A percentile compares a stretch with the other conserved stretches of the same genome.
These are phyloP conservation scores for Ophiostoma triangulosporum DNA, from an alignment of 2,329 filamentous ascomycete species.

Conservation along the genomic window DNA sequence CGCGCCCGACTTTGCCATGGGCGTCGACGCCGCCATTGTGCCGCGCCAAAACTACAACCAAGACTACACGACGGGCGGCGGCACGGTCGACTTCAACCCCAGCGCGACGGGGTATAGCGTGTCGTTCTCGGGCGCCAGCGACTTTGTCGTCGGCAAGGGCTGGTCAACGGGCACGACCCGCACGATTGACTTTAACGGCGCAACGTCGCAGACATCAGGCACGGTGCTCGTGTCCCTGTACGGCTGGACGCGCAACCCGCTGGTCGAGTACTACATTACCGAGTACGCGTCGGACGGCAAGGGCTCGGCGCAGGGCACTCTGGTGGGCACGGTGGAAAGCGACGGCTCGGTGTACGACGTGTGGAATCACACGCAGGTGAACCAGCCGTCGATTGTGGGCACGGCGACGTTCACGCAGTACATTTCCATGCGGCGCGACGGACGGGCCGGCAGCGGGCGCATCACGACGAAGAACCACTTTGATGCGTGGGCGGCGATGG, in stretches of 20 bases:
- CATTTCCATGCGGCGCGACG: constrained; percentile 31
- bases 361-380: constrained; percentile 23
- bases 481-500: constrained; percentile 33
- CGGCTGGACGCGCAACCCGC: constrained; percentile 25
- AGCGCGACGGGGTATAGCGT: constrained; percentile 26
- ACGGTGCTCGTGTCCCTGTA: constrained; percentile 24
- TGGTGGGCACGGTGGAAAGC: constrained; percentile 20
- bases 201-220: constrained; percentile 15
- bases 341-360: constrained; percentile 24
- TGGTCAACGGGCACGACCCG: constrained; percentile 38
- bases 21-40: constrained; percentile 16
- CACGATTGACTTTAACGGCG: constrained; percentile 20
- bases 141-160: constrained; percentile 46
- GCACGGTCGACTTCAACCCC: constrained; percentile 21
- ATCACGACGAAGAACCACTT: constrained; percentile 38
- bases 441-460: constrained; percentile 32
- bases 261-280: constrained; percentile 27
- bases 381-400: constrained; percentile 32
- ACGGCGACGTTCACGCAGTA: constrained; percentile 37
- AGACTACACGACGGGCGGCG: constrained; percentile 27
- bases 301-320: constrained; percentile 19
- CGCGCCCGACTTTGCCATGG: constrained; percentile 18
- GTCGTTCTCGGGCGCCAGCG: constrained; percentile 29
- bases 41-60: constrained; percentile 26
- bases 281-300: constrained; percentile 22